Percentiles rank a stretch among this genome's conserved stretches.
These are phyloP conservation scores for Vicia sativa DNA, from an alignment of 306 rosid genomes.

Conservation along the genomic window DNA sequence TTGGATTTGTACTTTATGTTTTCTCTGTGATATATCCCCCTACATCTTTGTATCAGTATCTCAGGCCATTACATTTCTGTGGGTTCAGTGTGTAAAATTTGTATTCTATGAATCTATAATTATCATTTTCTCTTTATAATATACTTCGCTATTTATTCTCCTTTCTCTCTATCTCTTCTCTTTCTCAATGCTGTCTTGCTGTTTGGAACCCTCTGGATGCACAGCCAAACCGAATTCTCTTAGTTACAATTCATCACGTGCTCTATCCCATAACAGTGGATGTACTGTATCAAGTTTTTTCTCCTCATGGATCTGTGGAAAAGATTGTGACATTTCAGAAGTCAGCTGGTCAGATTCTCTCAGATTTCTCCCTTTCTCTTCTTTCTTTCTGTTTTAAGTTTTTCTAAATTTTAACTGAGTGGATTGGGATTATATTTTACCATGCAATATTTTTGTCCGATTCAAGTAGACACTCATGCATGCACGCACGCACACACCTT, in stretches of 20 bases:
- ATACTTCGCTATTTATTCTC: constrained; percentile 45
- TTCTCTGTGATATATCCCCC: constrained; percentile 10
- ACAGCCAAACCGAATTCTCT: constrained; percentile 99
- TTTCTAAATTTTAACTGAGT: constrained; percentile 29
- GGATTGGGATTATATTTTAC: constrained; percentile 27
- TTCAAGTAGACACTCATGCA: neutral
- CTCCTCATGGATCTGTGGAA: constrained; percentile 97
- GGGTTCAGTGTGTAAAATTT: constrained; percentile 40
- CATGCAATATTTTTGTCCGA: constrained; percentile 28
- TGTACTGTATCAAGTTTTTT: constrained; percentile 98
- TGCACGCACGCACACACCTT: neutral
- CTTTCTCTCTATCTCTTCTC: constrained; percentile 83
- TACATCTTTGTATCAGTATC: constrained; percentile 6
- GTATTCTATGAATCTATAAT: constrained; percentile 6
- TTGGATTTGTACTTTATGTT: neutral
- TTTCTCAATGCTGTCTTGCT: constrained; percentile 82
- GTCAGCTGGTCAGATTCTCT: constrained; percentile 99
- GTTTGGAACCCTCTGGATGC: constrained; percentile 71
- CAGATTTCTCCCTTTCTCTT: constrained; percentile 65
- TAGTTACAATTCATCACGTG: constrained; percentile 98
- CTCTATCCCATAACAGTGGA: constrained; percentile 99
- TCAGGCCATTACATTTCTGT: constrained; percentile 7
- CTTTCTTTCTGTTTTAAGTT: constrained; percentile 46
- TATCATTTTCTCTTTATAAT: constrained; percentile 55
- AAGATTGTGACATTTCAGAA: constrained; percentile 99